A percentile compares a stretch with the other conserved stretches of the same genome.
These are phyloP conservation scores for Rhizopus delemar DNA, from an alignment of 371 early-diverging fungal species.

Conservation along the genomic window DNA sequence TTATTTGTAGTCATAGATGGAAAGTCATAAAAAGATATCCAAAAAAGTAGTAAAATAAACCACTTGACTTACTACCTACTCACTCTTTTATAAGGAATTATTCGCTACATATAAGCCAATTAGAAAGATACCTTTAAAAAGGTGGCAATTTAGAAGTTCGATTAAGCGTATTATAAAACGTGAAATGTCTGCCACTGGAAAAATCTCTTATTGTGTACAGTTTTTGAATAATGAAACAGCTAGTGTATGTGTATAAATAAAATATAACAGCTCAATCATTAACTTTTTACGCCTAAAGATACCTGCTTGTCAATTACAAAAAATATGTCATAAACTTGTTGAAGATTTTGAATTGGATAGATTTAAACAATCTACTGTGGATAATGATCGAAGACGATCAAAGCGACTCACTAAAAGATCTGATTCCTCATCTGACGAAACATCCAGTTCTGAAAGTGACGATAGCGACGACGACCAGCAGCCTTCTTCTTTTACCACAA, in stretches of 20 bases:
- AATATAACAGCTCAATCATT: background rate
- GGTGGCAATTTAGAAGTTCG: conserved; percentile 2
- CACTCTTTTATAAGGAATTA: background rate
- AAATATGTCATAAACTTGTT: conserved; percentile 1
- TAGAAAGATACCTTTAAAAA: background rate
- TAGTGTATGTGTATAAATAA: conserved; percentile 5
- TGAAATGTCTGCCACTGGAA: conserved; percentile 1
- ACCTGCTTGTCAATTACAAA: conserved; percentile 1
- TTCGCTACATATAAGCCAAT: background rate
- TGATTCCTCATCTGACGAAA: conserved; percentile 3
- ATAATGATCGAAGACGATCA: background rate
- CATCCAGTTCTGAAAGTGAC: background rate
- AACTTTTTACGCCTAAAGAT: conserved; percentile 5
- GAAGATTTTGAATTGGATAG: conserved; percentile 13
- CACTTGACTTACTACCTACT: background rate
- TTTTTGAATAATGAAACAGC: conserved; percentile 13
- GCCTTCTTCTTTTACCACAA: background rate
- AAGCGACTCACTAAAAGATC: background rate
- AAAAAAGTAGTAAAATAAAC: background rate
- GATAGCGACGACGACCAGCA: background rate
- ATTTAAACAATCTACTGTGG: too few relatives aligned
- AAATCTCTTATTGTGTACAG: conserved; percentile 8
- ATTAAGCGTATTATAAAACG: background rate
- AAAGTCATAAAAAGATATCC: background rate
- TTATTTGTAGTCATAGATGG: background rate